These are phyloP conservation scores for Umbellularia californica DNA, from an alignment of 164 flowering plant species.

Conservation along the genomic window DNA sequence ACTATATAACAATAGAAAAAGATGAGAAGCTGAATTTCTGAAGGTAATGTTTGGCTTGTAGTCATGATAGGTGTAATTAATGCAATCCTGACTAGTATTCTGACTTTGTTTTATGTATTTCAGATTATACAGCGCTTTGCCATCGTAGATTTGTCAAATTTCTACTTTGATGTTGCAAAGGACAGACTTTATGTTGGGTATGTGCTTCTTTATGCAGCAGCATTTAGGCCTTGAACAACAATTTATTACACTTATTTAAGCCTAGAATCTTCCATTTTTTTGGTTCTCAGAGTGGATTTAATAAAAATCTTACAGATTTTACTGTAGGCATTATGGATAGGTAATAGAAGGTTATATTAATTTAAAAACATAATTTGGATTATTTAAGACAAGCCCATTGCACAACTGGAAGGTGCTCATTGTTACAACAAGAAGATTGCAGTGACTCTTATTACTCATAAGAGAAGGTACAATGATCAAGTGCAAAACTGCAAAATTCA, in stretches of 20 bases:
- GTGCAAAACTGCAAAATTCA: neutral
- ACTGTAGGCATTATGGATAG: neutral
- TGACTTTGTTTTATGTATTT: slow-evolving; percentile 9
- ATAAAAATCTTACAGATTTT: neutral
- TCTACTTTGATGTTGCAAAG: slow-evolving; percentile 93
- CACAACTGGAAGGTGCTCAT: too few relatives aligned
- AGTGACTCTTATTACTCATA: too few relatives aligned
- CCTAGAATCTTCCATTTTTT: neutral
- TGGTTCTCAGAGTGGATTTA: neutral
- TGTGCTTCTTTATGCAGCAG: slow-evolving; percentile 13
- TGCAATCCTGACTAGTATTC: neutral
- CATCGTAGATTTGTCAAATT: slow-evolving; percentile 90
- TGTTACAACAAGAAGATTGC: too few relatives aligned
- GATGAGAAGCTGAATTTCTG: too few relatives aligned
- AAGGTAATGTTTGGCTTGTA: neutral
- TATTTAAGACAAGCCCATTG: neutral
- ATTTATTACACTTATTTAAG: neutral
- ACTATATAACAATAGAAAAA: too few relatives aligned
- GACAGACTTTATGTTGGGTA: slow-evolving; percentile 97
- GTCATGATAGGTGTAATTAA: neutral
- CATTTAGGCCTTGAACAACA: neutral
- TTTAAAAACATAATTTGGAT: neutral
- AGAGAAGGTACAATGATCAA: neutral
- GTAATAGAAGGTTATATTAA: neutral
- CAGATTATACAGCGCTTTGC: slow-evolving; percentile 93